These are phyloP conservation scores for Marsdenia floribunda DNA, from an alignment of 257 asterid genomes.

Conservation along the genomic window DNA sequence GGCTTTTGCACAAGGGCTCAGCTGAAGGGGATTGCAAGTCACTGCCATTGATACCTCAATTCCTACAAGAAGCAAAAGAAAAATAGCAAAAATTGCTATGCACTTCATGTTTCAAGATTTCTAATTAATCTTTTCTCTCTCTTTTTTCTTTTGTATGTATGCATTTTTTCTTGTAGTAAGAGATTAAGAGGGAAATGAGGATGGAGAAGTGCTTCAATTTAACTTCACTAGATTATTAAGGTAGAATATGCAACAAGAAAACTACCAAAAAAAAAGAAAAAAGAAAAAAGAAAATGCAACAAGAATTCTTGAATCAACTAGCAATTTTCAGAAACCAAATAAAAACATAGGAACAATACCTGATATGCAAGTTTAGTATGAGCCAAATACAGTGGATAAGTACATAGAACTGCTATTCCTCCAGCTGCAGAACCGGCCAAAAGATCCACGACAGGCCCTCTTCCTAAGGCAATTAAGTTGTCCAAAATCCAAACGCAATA, in stretches of 20 bases:
- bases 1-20: conserved; percentile 76
- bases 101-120: conserved; percentile 16
- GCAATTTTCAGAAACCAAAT: background rate
- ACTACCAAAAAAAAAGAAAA: too few relatives aligned
- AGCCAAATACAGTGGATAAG: too few relatives aligned
- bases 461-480: too few relatives aligned
- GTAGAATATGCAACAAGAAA: background rate
- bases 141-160: background rate
- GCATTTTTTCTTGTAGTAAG: too few relatives aligned
- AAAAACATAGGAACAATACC: background rate
- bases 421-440: too few relatives aligned
- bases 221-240: background rate
- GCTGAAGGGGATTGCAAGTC: conserved; percentile 73
- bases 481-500: too few relatives aligned
- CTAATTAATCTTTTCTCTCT: background rate
- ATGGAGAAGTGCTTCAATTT: background rate
- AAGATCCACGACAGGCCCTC: too few relatives aligned
- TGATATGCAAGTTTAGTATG: too few relatives aligned
- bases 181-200: too few relatives aligned
- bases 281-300: too few relatives aligned
- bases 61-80: conserved; percentile 31
- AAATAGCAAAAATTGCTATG: conserved; percentile 26
- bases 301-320: conserved; percentile 4
- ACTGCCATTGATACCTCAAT: conserved; percentile 33
- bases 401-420: too few relatives aligned